These are phyloP conservation scores for Phytopythium litorale DNA, from an alignment of 352 stramenopile genomes.

Conservation along the genomic window DNA sequence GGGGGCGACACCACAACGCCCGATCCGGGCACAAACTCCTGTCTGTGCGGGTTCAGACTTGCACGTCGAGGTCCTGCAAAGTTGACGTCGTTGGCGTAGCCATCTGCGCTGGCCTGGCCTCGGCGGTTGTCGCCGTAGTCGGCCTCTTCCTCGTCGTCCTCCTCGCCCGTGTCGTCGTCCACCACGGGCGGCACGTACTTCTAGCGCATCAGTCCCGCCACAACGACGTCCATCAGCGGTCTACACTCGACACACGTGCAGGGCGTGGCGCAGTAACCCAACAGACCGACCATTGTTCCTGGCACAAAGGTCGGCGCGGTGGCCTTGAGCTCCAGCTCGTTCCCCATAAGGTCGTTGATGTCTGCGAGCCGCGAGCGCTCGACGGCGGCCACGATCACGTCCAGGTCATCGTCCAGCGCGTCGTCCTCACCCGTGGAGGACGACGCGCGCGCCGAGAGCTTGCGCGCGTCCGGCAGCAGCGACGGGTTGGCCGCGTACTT, in stretches of 20 bases:
- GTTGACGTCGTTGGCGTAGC: neutral
- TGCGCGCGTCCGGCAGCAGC: conserved; percentile 40
- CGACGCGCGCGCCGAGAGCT: conserved; percentile 13
- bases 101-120: neutral
- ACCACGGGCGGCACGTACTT: conserved; percentile 6
- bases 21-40: conserved; percentile 3
- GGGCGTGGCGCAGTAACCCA: neutral
- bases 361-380: conserved; percentile 18
- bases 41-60: conserved; percentile 4
- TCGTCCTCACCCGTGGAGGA: conserved; percentile 26
- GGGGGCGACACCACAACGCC: neutral
- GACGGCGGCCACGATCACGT: conserved; percentile 8
- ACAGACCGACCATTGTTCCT: conserved; percentile 12
- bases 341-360: conserved; percentile 31
- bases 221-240: neutral
- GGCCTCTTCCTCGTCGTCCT: conserved; percentile 8
- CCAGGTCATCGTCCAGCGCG: conserved; percentile 9
- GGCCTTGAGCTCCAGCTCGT: conserved; percentile 66
- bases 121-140: conserved; percentile 1
- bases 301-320: conserved; percentile 72
- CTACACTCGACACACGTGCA: neutral
- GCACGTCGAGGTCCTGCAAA: neutral
- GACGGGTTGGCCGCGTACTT: conserved; percentile 52
- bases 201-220: neutral
- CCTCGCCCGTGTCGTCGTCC: conserved; percentile 10